Percentiles rank a stretch among this genome's conserved stretches.
Evolutionary conservation across 2,329 filamentous ascomycete species (phyloP).

Genomic region (Ascosphaera acerosa): DNA sequence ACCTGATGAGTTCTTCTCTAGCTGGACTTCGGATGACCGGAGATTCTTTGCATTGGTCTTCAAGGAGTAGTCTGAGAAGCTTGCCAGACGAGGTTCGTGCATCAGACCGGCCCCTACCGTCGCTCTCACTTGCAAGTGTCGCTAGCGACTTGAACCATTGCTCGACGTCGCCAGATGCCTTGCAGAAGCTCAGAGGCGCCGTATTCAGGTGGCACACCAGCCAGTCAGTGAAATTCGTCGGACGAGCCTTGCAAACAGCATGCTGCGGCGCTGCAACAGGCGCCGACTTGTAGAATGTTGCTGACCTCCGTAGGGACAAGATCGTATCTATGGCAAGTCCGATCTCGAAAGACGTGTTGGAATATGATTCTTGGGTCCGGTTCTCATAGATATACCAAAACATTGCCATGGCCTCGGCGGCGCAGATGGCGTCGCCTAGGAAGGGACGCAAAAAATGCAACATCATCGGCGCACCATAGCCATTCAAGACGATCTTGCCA

Average conservation of each 20-base stretch:
- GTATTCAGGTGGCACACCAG: too few relatives aligned
- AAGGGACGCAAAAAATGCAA: conserved; percentile 57
- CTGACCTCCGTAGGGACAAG: conserved; percentile 52
- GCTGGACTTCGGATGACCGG: conserved; percentile 30
- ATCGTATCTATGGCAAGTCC: conserved; percentile 59
- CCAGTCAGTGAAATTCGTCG: too few relatives aligned
- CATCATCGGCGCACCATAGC: conserved; percentile 77
- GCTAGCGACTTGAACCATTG: too few relatives aligned
- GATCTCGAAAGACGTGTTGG: conserved; percentile 48
- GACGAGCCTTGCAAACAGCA: too few relatives aligned
- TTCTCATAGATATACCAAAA: conserved; percentile 56
- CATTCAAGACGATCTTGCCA: conserved; percentile 42
- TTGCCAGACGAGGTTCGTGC: not conserved
- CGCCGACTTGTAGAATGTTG: too few relatives aligned
- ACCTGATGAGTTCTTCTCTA: conserved; percentile 20
- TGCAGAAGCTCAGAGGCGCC: too few relatives aligned
- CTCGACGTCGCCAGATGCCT: too few relatives aligned
- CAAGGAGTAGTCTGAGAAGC: conserved; percentile 18
- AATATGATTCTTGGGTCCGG: conserved; percentile 37
- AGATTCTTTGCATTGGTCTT: conserved; percentile 32
- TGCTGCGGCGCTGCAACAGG: too few relatives aligned
- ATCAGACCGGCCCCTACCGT: not conserved
- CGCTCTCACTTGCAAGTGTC: not conserved
- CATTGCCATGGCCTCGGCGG: conserved; percentile 71
- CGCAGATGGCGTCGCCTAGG: conserved; percentile 60